Conservation (phyloP, 371 early-diverging fungal genomes). For the Mucor velutinosus region DNA sequence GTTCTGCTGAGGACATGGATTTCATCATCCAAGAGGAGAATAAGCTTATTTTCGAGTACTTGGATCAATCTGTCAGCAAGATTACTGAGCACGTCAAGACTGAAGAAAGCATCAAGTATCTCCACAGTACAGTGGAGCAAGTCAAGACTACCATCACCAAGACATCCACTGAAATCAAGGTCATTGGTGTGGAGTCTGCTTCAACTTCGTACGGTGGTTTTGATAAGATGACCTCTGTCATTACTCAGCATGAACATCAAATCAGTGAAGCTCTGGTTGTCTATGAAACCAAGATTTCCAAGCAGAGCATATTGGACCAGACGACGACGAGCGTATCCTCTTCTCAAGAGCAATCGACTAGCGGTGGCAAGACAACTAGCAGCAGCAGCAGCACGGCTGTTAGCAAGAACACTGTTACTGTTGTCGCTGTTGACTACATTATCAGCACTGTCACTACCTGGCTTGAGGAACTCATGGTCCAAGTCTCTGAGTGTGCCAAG, state of each 20-base stretch:
- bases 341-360: background rate
- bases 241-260: constrained; percentile 27
- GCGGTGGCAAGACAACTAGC: background rate
- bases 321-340: background rate
- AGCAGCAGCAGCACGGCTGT: background rate
- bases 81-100: constrained; percentile 26
- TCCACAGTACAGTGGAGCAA: constrained; percentile 18
- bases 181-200: constrained; percentile 21
- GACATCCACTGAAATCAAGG: constrained; percentile 26
- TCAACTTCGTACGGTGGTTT: constrained; percentile 23
- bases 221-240: constrained; percentile 28
- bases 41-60: constrained; percentile 12
- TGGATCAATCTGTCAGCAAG: constrained; percentile 25
- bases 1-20: constrained; percentile 26
- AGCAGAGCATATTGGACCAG: constrained; percentile 1
- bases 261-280: constrained; percentile 24
- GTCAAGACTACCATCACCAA: constrained; percentile 25
- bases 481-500: constrained; percentile 21
- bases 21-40: constrained; percentile 19
- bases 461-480: constrained; percentile 24
- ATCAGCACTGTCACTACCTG: constrained; percentile 8
- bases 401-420: constrained; percentile 1
- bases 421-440: constrained; percentile 18
- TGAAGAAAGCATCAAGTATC: constrained; percentile 16
- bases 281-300: constrained; percentile 24